Conservation (phyloP, 1,284 basidiomycete genomes). For the Phenoliferia sp. region DNA sequence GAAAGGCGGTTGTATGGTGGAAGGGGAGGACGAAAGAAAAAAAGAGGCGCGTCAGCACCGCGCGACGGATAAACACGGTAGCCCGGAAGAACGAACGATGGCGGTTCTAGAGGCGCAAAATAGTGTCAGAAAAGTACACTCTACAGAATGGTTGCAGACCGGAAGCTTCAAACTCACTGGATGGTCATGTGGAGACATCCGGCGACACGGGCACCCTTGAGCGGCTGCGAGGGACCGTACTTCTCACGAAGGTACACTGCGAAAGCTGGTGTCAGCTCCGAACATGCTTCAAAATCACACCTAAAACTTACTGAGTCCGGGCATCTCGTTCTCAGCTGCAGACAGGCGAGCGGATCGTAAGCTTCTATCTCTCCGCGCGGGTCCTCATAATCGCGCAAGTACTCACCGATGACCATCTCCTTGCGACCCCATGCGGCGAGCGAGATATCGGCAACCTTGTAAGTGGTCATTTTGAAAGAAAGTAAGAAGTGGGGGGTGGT, state of each 20-base stretch:
- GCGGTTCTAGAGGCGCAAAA: not conserved
- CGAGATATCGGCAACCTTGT: constrained; percentile 7
- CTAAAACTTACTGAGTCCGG: too few relatives aligned
- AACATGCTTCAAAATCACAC: too few relatives aligned
- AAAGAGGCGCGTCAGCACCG: constrained; percentile 68
- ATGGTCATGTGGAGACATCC: constrained; percentile 88
- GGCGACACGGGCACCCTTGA: constrained; percentile 93
- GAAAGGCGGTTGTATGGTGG: too few relatives aligned
- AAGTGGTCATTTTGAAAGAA: too few relatives aligned
- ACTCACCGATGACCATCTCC: constrained; percentile 29
- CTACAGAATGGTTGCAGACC: not conserved
- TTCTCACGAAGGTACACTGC: constrained; percentile 43
- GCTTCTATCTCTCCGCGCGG: too few relatives aligned
- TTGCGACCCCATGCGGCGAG: constrained; percentile 40
- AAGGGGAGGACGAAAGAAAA: constrained; percentile 18
- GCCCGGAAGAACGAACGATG: not conserved
- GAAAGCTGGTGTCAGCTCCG: constrained; percentile 6
- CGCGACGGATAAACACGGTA: constrained; percentile 53
- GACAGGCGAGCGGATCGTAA: not conserved
- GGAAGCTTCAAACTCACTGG: constrained; percentile 16
- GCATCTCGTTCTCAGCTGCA: constrained; percentile 34
- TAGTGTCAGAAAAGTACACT: not conserved
- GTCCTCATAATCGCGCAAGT: too few relatives aligned
- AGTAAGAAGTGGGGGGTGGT: too few relatives aligned
- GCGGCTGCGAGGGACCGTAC: constrained; percentile 76